phyloP scores from a whole-genome alignment of 306 rosid genomes.

The Trichosanthes truncata region DNA sequence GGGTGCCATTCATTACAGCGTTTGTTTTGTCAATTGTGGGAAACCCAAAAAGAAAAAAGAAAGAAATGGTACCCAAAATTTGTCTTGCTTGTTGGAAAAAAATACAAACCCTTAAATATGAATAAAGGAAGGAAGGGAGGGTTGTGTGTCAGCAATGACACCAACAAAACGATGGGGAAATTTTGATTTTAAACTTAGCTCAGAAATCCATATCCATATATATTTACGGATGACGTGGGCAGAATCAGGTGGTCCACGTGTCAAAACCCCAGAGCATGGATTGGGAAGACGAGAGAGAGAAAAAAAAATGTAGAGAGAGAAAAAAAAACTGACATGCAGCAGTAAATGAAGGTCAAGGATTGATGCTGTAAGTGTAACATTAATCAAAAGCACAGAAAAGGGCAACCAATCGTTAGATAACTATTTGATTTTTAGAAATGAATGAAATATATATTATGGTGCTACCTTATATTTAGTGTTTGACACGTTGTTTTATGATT shows the following conservation, averaged over 20 bases:
- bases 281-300: neutral
- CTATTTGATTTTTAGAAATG: too few relatives aligned
- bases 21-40: neutral
- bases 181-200: neutral
- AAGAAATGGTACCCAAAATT: neutral
- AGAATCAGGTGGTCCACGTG: slow-evolving; percentile 29
- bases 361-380: too few relatives aligned
- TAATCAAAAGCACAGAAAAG: too few relatives aligned
- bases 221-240: slow-evolving; percentile 15
- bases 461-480: too few relatives aligned
- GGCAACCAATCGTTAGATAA: too few relatives aligned
- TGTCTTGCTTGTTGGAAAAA: neutral
- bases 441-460: too few relatives aligned
- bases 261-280: slow-evolving; percentile 28
- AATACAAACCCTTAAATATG: neutral
- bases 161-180: slow-evolving; percentile 17
- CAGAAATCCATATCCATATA: neutral
- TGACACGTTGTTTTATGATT: too few relatives aligned
- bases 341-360: neutral
- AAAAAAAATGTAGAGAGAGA: neutral
- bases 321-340: neutral
- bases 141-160: slow-evolving; percentile 17
- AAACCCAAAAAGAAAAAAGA: neutral
- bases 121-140: neutral
- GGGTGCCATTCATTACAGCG: neutral